phyloP scores from a whole-genome alignment of 78 protist genomes.

The Speleostelium caveatum region DNA sequence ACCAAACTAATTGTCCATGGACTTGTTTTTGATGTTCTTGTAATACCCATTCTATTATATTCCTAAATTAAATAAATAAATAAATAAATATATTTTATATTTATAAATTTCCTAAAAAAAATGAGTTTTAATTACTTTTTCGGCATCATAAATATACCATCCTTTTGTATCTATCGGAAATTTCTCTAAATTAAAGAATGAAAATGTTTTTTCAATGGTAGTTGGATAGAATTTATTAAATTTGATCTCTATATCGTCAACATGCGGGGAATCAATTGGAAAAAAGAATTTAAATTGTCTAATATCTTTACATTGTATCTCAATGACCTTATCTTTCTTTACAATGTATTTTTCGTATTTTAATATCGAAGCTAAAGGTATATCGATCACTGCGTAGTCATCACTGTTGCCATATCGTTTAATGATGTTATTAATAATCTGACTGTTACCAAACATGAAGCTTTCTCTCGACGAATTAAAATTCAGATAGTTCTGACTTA shows the following conservation, averaged over 20 bases:
- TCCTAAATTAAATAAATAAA: constrained; percentile 19
- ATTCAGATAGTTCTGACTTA: too few relatives aligned
- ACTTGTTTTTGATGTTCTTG: constrained; percentile 14
- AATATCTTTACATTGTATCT: constrained; percentile 58
- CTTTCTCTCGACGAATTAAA: too few relatives aligned
- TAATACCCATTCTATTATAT: constrained; percentile 64
- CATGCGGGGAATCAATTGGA: neutral
- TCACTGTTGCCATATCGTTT: neutral
- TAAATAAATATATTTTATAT: neutral
- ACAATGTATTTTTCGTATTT: constrained; percentile 30
- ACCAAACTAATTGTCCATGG: constrained; percentile 79
- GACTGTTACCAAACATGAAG: too few relatives aligned
- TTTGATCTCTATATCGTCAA: constrained; percentile 27
- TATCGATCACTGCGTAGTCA: constrained; percentile 13
- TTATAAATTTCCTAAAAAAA: neutral
- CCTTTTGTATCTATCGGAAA: constrained; percentile 50
- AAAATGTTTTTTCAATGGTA: constrained; percentile 38
- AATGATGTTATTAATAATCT: too few relatives aligned
- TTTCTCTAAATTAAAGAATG: constrained; percentile 42
- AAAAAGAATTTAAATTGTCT: constrained; percentile 45
- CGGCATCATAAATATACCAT: constrained; percentile 70
- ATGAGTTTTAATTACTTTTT: constrained; percentile 23
- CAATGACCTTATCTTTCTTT: constrained; percentile 41
- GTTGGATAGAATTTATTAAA: constrained; percentile 25
- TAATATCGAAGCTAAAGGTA: constrained; percentile 23